Percentiles rank a stretch among this genome's conserved stretches.
Evolutionary conservation across 306 rosid species (phyloP).

Genomic region (Acmispon strigosus): DNA sequence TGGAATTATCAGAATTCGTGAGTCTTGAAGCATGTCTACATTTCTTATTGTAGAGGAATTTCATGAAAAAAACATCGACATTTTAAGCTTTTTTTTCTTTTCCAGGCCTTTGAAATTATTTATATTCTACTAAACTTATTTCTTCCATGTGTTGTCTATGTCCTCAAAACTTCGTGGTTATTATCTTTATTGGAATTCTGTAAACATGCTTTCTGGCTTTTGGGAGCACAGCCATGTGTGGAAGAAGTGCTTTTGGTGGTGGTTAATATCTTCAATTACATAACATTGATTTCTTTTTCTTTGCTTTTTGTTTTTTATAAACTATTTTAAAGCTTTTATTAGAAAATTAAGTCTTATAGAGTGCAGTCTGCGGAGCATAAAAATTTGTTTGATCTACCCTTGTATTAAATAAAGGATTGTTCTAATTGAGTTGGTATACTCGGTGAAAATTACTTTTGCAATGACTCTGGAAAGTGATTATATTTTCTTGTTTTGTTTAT

Average conservation of each 20-base stretch:
- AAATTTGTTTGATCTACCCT: not conserved
- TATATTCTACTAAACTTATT: too few species aligned
- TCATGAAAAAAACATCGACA: not conserved
- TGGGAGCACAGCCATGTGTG: constrained; percentile 94
- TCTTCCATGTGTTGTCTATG: too few species aligned
- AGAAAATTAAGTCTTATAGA: not conserved
- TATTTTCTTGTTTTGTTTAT: not conserved
- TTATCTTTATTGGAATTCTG: too few species aligned
- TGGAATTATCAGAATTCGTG: not conserved
- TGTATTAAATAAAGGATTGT: not conserved
- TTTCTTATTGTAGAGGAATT: not conserved
- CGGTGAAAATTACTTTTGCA: not conserved
- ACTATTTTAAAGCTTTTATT: not conserved
- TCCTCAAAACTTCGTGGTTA: too few species aligned
- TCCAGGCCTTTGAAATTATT: not conserved
- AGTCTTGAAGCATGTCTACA: not conserved
- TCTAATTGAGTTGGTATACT: not conserved
- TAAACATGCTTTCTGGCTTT: constrained; percentile 85
- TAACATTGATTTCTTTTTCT: not conserved
- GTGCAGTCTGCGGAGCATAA: constrained; percentile 1
- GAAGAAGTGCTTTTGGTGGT: constrained; percentile 83
- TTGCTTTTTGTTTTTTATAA: not conserved
- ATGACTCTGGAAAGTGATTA: constrained; percentile 13
- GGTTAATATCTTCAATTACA: constrained; percentile 92
- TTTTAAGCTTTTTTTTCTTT: not conserved